Evolutionary conservation across 2,329 filamentous ascomycete genomes (phyloP).

Genomic region (Alternaria arborescens): DNA sequence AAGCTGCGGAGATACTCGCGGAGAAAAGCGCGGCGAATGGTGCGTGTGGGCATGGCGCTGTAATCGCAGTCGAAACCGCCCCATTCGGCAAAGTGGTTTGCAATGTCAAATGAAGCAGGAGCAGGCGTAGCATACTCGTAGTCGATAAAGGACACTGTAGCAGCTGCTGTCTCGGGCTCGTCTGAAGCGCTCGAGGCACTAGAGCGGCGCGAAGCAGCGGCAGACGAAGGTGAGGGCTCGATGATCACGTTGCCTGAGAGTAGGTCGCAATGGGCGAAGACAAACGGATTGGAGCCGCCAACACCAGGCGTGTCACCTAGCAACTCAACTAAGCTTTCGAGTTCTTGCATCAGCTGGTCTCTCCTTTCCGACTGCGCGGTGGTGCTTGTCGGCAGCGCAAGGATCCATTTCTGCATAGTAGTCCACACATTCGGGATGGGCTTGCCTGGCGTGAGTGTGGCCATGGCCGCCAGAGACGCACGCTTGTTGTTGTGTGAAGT

Average conservation of each 20-base stretch:
- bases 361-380: slow-evolving; percentile 74
- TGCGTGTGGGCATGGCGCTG: slow-evolving; percentile 77
- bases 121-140: slow-evolving; percentile 98
- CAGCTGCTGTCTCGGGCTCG: slow-evolving; percentile 36
- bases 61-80: slow-evolving; percentile 96
- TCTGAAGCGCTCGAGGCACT: slow-evolving; percentile 44
- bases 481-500: slow-evolving; percentile 46
- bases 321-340: slow-evolving; percentile 72
- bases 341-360: slow-evolving; percentile 74
- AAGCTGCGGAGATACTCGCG: slow-evolving; percentile 83
- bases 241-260: slow-evolving; percentile 97
- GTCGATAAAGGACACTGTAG: slow-evolving; percentile 77
- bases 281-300: slow-evolving; percentile 73
- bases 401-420: slow-evolving; percentile 94
- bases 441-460: slow-evolving; percentile 67
- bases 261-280: slow-evolving; percentile 95
- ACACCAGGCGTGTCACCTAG: slow-evolving; percentile 81
- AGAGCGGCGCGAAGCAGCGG: slow-evolving; percentile 44
- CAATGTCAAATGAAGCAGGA: slow-evolving; percentile 93
- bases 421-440: slow-evolving; percentile 91
- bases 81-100: slow-evolving; percentile 99
- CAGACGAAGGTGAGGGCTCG: slow-evolving; percentile 60
- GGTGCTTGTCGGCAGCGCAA: slow-evolving; percentile 78
- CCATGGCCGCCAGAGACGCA: slow-evolving; percentile 48
- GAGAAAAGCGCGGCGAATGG: slow-evolving; percentile 82